Evolutionary conservation across 495 filamentous ascomycete genomes (phyloP).

Genomic region (Letharia lupina): DNA sequence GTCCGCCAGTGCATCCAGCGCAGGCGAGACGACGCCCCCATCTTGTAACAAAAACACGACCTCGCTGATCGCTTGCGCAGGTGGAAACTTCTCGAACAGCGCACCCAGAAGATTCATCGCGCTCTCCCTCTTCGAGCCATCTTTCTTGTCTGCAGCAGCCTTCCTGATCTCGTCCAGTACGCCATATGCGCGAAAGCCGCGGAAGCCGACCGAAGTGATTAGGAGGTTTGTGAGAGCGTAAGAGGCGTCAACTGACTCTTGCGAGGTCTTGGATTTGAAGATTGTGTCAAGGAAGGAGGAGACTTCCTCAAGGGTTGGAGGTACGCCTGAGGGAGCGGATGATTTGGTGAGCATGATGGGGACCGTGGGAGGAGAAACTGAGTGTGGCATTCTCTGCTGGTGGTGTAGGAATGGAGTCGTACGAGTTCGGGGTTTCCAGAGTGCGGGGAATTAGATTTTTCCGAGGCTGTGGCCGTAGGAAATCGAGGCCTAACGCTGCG

Average conservation of each 20-base stretch:
- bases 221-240: constrained; percentile 77
- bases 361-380: constrained; percentile 48
- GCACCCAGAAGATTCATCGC: constrained; percentile 93
- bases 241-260: constrained; percentile 75
- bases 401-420: background rate
- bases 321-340: constrained; percentile 42
- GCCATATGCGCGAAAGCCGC: constrained; percentile 66
- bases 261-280: constrained; percentile 73
- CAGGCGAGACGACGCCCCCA: constrained; percentile 59
- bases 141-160: constrained; percentile 91
- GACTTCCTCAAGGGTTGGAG: constrained; percentile 66
- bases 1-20: constrained; percentile 81
- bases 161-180: constrained; percentile 65
- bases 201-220: constrained; percentile 66
- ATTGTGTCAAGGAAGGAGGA: constrained; percentile 61
- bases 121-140: constrained; percentile 73
- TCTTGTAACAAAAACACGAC: constrained; percentile 71
- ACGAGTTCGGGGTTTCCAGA: background rate
- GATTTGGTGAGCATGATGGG: constrained; percentile 53
- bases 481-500: background rate
- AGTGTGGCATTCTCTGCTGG: constrained; percentile 56
- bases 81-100: constrained; percentile 80
- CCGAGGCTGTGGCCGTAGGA: background rate
- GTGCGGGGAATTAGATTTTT: background rate
- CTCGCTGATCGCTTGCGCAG: constrained; percentile 69